phyloP scores from a whole-genome alignment of 2,329 filamentous ascomycete species.

The Nectriaceae sp. region DNA sequence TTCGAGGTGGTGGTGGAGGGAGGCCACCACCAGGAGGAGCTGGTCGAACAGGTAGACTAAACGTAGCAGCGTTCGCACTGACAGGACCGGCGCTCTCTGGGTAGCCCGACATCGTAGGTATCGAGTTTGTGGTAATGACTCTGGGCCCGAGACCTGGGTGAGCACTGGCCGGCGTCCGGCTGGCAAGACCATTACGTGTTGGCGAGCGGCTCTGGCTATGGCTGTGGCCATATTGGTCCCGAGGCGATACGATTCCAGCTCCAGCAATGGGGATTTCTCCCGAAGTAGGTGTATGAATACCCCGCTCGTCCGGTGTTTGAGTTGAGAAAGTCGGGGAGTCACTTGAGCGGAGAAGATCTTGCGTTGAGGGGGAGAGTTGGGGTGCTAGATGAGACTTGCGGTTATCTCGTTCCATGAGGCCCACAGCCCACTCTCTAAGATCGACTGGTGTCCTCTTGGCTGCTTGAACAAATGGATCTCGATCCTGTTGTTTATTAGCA shows the following conservation, averaged over 20 bases:
- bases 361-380: slow-evolving; percentile 74
- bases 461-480: slow-evolving; percentile 91
- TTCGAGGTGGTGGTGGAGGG: slow-evolving; percentile 61
- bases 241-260: slow-evolving; percentile 55
- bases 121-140: slow-evolving; percentile 53
- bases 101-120: slow-evolving; percentile 48
- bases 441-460: slow-evolving; percentile 96
- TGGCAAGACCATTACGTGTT: slow-evolving; percentile 49
- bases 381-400: slow-evolving; percentile 91
- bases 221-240: slow-evolving; percentile 47
- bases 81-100: slow-evolving; percentile 40
- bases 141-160: slow-evolving; percentile 58
- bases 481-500: slow-evolving; percentile 62
- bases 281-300: slow-evolving; percentile 64
- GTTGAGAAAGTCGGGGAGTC: slow-evolving; percentile 56
- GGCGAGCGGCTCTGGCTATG: slow-evolving; percentile 55
- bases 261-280: slow-evolving; percentile 71
- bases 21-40: slow-evolving; percentile 61
- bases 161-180: slow-evolving; percentile 41
- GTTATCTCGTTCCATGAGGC: slow-evolving; percentile 92
- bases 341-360: slow-evolving; percentile 69
- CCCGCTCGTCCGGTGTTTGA: slow-evolving; percentile 42
- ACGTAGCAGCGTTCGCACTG: slow-evolving; percentile 52
- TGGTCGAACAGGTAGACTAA: slow-evolving; percentile 65
- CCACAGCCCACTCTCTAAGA: slow-evolving; percentile 88